These are phyloP conservation scores for Pholiota microspora DNA, from an alignment of 768 basidiomycete species.

Conservation along the genomic window DNA sequence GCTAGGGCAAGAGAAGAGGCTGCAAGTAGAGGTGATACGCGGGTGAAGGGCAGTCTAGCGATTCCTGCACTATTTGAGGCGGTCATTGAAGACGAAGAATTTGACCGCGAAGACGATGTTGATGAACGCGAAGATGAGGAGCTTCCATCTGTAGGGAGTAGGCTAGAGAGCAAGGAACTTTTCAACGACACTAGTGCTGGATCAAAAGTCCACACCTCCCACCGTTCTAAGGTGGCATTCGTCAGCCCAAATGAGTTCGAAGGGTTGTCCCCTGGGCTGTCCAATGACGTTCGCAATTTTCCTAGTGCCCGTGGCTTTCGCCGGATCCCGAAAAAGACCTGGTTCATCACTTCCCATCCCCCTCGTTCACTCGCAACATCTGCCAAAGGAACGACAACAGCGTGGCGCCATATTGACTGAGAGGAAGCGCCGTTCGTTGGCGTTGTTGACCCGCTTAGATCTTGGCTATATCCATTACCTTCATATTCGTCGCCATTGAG, in stretches of 20 bases:
- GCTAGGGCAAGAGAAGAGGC: slow-evolving; percentile 53
- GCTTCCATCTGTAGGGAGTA: slow-evolving; percentile 28
- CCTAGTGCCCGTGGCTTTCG: slow-evolving; percentile 51
- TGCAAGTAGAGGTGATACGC: slow-evolving; percentile 59
- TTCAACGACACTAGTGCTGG: slow-evolving; percentile 45
- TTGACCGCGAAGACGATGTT: slow-evolving; percentile 20
- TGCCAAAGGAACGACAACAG: slow-evolving; percentile 50
- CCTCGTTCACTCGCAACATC: slow-evolving; percentile 73
- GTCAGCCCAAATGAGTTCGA: slow-evolving; percentile 46
- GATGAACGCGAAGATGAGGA: slow-evolving; percentile 5
- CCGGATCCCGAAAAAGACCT: slow-evolving; percentile 67
- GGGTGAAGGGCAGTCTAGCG: slow-evolving; percentile 78
- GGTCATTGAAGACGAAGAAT: slow-evolving; percentile 21
- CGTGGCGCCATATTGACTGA: slow-evolving; percentile 54
- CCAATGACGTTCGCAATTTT: slow-evolving; percentile 19
- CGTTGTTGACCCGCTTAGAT: slow-evolving; percentile 33
- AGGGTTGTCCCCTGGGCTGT: slow-evolving; percentile 4
- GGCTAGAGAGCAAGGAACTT: slow-evolving; percentile 48
- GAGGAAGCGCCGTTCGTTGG: slow-evolving; percentile 26
- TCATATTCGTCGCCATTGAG: slow-evolving; percentile 38
- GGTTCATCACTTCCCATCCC: slow-evolving; percentile 65
- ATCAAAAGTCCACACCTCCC: slow-evolving; percentile 84
- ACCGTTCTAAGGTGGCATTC: slow-evolving; percentile 65
- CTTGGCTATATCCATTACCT: slow-evolving; percentile 18
- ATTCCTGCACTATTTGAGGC: slow-evolving; percentile 25